Percentiles rank a stretch among this genome's conserved stretches.
Conservation (phyloP, 2,329 filamentous ascomycete genomes). For the Botrytis porri region DNA sequence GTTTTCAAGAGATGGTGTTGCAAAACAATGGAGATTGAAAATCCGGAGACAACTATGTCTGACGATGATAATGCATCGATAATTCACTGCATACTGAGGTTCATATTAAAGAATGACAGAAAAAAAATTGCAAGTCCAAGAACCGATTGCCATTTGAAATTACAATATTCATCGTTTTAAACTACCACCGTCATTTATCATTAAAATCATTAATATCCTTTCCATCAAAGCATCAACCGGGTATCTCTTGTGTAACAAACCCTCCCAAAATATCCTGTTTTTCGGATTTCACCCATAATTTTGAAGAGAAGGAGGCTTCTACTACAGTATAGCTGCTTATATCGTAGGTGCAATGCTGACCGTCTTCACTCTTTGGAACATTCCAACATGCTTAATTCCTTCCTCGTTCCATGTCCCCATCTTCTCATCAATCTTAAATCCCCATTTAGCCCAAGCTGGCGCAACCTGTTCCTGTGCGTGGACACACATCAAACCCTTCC, state of each 20-base stretch:
- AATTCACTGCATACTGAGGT: not conserved
- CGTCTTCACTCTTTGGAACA: conserved; percentile 58
- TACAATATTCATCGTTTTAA: not conserved
- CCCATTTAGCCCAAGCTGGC: conserved; percentile 65
- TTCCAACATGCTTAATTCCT: conserved; percentile 80
- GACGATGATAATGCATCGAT: not conserved
- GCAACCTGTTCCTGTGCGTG: conserved; percentile 73
- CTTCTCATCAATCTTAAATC: conserved; percentile 69
- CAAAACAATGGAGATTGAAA: not conserved
- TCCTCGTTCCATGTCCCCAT: conserved; percentile 83
- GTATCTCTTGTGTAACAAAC: not conserved
- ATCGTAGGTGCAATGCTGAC: conserved; percentile 32
- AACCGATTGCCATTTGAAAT: not conserved
- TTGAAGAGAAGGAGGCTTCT: not conserved
- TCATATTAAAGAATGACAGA: not conserved
- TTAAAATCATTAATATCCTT: not conserved
- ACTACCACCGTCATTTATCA: not conserved
- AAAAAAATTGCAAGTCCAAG: not conserved
- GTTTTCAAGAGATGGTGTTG: not conserved
- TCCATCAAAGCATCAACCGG: not conserved
- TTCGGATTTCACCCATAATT: not conserved
- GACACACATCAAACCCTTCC: conserved; percentile 72
- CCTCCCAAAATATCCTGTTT: not conserved
- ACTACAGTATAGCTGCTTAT: not conserved
- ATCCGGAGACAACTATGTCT: not conserved